Evolutionary conservation across 768 basidiomycete genomes (phyloP), one percentile per base, ranked within the genome.

Genomic region (Phlegmacium glaucopus): DNA sequence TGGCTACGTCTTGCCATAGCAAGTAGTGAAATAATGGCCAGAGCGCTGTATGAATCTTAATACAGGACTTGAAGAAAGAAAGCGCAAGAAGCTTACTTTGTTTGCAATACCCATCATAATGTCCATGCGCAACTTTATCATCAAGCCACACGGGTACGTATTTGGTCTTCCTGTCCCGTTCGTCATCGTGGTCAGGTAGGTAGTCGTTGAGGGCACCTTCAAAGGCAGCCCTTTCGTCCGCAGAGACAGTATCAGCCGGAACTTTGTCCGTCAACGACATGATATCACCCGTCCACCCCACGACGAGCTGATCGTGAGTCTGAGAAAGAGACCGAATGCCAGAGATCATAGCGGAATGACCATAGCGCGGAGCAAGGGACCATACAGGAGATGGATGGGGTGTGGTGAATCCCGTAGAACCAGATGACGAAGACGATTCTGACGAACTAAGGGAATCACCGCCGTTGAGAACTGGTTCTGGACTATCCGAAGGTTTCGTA

Each of bases 21-120:
- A 98, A 82, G 64, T 98, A 98, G 70, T 98, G 96, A 80, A 98
- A 96, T 35, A 97, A 72, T 1, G 95, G 95, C 94, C 95, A 99
- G 37, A 99, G 82, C 32, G 85, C 93, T 95, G 58, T 0, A 36
- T 12, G 25, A 13, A 4, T 6, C 17, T 41, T 37, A 30, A 51
- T 47, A 16, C 47, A 15, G 30, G 34, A 12, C 45, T 28, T 16
- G 36, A 22, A 12, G 3, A 12, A 22, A 3, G 27, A 10, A 61
- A 22, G 44, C 35, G 12, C 9, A 49, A 32, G 36, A n/a, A n/a
- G n/a, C n/a, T n/a, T 80, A 94, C 93, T 95, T 60, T 87, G 85
- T 67, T 99, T 99, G 79, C 94, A 97, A 65, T 96, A 97, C 1
- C 94, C 94, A 56, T 98, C 94, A 63, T 97, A 96, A 64, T 96